A percentile compares a stretch with the other conserved stretches of the same genome.
phyloP scores from a whole-genome alignment of 73 alveolate genomes.

The Uronychia binucleata region DNA sequence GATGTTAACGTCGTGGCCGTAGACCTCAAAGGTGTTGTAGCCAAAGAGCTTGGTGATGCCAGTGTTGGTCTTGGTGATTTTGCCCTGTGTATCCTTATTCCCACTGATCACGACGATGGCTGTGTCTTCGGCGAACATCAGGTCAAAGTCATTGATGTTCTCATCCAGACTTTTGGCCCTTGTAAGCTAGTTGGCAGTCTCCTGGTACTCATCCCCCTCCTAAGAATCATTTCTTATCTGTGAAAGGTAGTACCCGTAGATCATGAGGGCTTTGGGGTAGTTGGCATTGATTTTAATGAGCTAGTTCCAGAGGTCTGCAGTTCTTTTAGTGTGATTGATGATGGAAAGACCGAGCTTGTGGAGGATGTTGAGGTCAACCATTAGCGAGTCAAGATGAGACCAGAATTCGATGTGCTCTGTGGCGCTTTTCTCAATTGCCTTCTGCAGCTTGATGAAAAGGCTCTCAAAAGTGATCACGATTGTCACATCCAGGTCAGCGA shows the following conservation, averaged over 20 bases:
- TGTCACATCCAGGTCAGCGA: conserved; percentile 60
- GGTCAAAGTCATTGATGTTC: conserved; percentile 52
- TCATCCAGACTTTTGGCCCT: conserved; percentile 40
- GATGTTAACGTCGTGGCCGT: conserved; percentile 55
- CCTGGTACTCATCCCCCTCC: conserved; percentile 36
- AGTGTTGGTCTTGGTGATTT: conserved; percentile 48
- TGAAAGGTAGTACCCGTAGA: conserved; percentile 41
- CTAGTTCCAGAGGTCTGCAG: conserved; percentile 39
- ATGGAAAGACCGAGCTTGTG: conserved; percentile 51
- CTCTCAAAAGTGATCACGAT: conserved; percentile 51
- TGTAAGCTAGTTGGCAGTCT: conserved; percentile 23
- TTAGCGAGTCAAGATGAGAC: conserved; percentile 41
- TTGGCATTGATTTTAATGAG: conserved; percentile 38
- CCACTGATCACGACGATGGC: conserved; percentile 60
- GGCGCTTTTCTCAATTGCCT: conserved; percentile 55
- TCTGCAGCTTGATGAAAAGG: conserved; percentile 31
- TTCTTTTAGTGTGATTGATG: conserved; percentile 43
- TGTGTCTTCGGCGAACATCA: conserved; percentile 59
- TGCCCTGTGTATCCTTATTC: conserved; percentile 48
- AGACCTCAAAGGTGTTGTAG: conserved; percentile 56
- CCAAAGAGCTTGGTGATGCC: conserved; percentile 57
- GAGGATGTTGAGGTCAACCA: conserved; percentile 56
- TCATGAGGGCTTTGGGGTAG: conserved; percentile 47
- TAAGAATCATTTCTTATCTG: conserved; percentile 38
- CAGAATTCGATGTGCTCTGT: conserved; percentile 55